These are phyloP conservation scores for Yamadazyma triangularis DNA, from an alignment of 1,139 yeast species.

Conservation along the genomic window DNA sequence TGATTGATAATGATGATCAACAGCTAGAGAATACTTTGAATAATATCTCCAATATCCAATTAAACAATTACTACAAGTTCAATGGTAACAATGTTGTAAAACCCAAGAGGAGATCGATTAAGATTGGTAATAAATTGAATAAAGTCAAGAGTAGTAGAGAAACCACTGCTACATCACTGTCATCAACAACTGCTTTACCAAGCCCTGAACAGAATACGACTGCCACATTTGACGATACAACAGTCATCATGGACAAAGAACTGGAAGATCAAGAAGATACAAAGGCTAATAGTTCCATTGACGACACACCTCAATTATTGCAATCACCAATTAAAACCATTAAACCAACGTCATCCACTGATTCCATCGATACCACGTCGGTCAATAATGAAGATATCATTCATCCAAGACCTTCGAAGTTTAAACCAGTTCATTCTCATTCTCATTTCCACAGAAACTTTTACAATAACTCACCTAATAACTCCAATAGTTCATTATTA, in stretches of 20 bases:
- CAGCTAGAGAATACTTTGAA: conserved; percentile 35
- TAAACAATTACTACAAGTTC: conserved; percentile 34
- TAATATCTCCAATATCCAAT: conserved; percentile 47
- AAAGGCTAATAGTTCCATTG: neutral
- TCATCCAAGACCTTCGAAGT: conserved; percentile 23
- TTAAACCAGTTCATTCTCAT: conserved; percentile 14
- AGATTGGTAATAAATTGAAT: conserved; percentile 23
- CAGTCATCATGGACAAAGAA: neutral
- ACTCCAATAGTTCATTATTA: conserved; percentile 15
- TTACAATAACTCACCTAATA: conserved; percentile 11
- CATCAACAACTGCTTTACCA: neutral
- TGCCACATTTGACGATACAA: neutral
- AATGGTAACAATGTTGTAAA: conserved; percentile 21
- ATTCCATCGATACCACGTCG: neutral
- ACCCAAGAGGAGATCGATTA: conserved; percentile 49
- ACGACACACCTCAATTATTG: neutral
- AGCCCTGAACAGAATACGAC: too few species aligned
- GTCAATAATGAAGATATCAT: conserved; percentile 11
- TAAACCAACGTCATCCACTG: neutral
- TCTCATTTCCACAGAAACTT: conserved; percentile 15
- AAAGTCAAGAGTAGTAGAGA: conserved; percentile 1
- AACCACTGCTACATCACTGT: neutral
- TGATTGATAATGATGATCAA: conserved; percentile 23
- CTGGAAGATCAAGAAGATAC: neutral
- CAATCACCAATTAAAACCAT: neutral